A percentile compares a stretch with the other conserved stretches of the same genome.
phyloP scores from a whole-genome alignment of 768 basidiomycete species.

The Phylloporus sp. region DNA sequence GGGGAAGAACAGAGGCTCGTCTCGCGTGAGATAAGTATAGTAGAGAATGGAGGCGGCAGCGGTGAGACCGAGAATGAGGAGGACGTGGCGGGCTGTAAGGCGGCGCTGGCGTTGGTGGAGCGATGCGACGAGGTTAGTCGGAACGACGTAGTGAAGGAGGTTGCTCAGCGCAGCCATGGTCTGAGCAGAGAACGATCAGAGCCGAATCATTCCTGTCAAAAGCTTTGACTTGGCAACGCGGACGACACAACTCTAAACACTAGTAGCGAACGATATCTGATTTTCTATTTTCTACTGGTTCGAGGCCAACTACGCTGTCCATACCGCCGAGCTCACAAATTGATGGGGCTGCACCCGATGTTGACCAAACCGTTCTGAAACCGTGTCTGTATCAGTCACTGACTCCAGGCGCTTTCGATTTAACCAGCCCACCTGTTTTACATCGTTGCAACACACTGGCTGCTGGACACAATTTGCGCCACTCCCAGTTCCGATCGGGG shows the following conservation, averaged over 20 bases:
- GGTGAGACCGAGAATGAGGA: conserved; percentile 12
- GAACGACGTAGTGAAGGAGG: conserved; percentile 2
- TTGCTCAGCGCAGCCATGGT: conserved; percentile 1
- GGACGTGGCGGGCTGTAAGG: conserved; percentile 14
- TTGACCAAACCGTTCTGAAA: conserved; percentile 9
- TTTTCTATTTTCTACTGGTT: too few relatives aligned
- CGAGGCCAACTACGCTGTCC: too few relatives aligned
- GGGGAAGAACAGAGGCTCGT: background rate
- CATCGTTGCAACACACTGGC: conserved; percentile 8
- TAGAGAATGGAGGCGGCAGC: conserved; percentile 14
- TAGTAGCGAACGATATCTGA: too few relatives aligned
- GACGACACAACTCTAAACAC: too few relatives aligned
- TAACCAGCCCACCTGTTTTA: background rate
- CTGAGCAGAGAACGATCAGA: background rate
- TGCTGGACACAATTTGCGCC: background rate
- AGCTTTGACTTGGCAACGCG: too few relatives aligned
- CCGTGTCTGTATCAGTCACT: background rate
- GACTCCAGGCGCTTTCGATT: too few relatives aligned
- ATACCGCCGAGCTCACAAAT: too few relatives aligned
- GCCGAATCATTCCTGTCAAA: too few relatives aligned
- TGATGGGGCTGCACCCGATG: conserved; percentile 16
- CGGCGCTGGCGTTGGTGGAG: conserved; percentile 6
- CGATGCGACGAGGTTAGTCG: background rate
- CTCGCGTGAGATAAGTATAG: conserved; percentile 9
- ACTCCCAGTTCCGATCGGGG: conserved; percentile 3